Evolutionary conservation across 2,329 filamentous ascomycete genomes (phyloP), one percentile per base, ranked within the genome.

Genomic region (Calonectria naviculata): DNA sequence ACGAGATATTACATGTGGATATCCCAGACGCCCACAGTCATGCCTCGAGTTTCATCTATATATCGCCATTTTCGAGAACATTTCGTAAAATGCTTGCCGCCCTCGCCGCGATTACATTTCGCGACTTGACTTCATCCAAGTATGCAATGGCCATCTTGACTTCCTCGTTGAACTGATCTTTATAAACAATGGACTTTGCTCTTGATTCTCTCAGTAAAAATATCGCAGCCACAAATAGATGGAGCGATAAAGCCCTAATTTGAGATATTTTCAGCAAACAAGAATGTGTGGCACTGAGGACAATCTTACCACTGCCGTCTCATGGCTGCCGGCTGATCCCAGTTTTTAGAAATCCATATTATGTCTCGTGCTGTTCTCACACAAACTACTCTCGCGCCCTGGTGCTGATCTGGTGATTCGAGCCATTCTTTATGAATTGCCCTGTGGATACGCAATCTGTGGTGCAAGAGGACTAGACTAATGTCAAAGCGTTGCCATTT

Each of bases 401-500:
- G 42, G 21, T 71, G 70, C 15, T 60, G 49, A 4, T 46, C 64
- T 8, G 71, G 71, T 9, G 26, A 56, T 17, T 66, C 52, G 15
- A 65, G 65, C 68, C 68, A 73, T 49, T 71, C 63, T 21, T 42
- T n/a, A 9, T 71, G 71, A 10, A 73, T 47, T 1, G 64, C 68
- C 6, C 71, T 44, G 28, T 71, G 70, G 10, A 73, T 73, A 1
- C 61, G 71, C 6, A 73, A 28, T 19, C 68, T 34, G 41, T 67
- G 71, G 60, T 73, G 71, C 7, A 73, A 24, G 5, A 73, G 61
- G 4, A 73, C 68, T 15, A 73, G 38, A 10, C 68, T 71, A n/a
- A 73, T 36, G 6, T 73, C 71, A 31, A 68, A 73, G 6, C 68
- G 58, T 28, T 73, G 71, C 71, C 71, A 73, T 31, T 73, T 71